Conservation (phyloP, 768 basidiomycete species). For the Arthromyces matolae region DNA sequence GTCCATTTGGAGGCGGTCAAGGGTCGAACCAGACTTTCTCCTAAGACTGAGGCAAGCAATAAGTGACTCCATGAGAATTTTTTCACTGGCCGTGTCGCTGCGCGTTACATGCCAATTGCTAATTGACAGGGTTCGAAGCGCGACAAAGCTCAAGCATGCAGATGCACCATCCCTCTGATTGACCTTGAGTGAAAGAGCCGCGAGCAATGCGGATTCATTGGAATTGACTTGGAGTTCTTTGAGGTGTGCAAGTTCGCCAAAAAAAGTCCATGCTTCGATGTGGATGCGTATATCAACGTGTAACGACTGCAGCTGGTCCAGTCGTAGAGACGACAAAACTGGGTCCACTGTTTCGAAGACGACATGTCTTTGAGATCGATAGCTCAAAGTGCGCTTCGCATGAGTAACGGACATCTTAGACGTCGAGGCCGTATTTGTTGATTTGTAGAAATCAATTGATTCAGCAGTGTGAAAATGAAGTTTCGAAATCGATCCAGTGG, state of each 20-base stretch:
- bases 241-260: not conserved
- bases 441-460: not conserved
- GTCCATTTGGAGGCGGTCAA: too few species aligned
- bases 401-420: not conserved
- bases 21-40: too few species aligned
- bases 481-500: not conserved
- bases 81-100: too few species aligned
- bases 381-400: not conserved
- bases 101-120: too few species aligned
- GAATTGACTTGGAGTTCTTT: not conserved
- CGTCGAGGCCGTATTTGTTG: not conserved
- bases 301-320: not conserved
- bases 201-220: not conserved
- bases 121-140: too few species aligned
- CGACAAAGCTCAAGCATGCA: too few species aligned
- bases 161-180: too few species aligned
- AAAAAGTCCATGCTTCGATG: not conserved
- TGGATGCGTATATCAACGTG: not conserved
- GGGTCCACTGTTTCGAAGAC: not conserved
- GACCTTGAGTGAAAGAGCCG: too few species aligned
- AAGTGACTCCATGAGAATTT: too few species aligned
- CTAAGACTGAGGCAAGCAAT: too few species aligned
- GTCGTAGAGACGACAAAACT: not conserved
- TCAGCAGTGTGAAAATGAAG: not conserved
- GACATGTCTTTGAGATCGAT: not conserved